Percentiles rank a stretch among this genome's conserved stretches.
phyloP scores from a whole-genome alignment of 2,329 filamentous ascomycete species.

The Pseudopyricularia javanii region DNA sequence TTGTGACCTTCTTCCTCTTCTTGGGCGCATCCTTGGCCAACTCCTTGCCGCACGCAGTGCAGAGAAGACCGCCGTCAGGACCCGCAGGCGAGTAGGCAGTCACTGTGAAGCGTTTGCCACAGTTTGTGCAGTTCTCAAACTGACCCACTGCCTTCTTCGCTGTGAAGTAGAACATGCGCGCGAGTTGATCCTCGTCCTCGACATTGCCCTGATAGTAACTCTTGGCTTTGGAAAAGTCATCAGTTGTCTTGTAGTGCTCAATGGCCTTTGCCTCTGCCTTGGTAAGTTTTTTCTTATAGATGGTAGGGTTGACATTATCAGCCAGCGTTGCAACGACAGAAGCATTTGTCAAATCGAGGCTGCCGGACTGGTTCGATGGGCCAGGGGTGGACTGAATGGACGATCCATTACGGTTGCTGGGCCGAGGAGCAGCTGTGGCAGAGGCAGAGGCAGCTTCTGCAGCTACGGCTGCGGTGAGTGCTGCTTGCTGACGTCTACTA shows the following conservation, averaged over 20 bases:
- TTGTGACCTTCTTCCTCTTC: constrained; percentile 39
- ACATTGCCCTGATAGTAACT: constrained; percentile 19
- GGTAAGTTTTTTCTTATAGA: constrained; percentile 30
- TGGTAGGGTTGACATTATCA: constrained; percentile 10
- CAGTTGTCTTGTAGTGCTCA: constrained; percentile 36
- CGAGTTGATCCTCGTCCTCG: constrained; percentile 38
- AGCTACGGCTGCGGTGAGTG: background rate
- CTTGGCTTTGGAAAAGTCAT: constrained; percentile 38
- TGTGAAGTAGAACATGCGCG: constrained; percentile 32
- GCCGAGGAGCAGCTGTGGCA: background rate
- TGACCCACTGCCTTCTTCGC: constrained; percentile 55
- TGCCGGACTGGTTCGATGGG: background rate
- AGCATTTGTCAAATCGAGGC: constrained; percentile 1
- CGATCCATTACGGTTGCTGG: constrained; percentile 2
- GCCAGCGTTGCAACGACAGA: constrained; percentile 7
- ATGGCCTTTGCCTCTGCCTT: constrained; percentile 41
- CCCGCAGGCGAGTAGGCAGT: constrained; percentile 78
- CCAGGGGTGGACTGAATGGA: constrained; percentile 7
- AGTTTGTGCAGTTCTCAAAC: constrained; percentile 76
- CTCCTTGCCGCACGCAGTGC: constrained; percentile 67
- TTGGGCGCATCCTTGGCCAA: constrained; percentile 51
- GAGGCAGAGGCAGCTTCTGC: background rate
- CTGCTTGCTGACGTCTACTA: constrained; percentile 14
- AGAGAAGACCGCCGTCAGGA: constrained; percentile 76
- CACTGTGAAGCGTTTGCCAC: constrained; percentile 81